Percentiles rank a stretch among this genome's conserved stretches.
Evolutionary conservation across 345 rosid species (phyloP).

Genomic region (Euphorbia lathyris): DNA sequence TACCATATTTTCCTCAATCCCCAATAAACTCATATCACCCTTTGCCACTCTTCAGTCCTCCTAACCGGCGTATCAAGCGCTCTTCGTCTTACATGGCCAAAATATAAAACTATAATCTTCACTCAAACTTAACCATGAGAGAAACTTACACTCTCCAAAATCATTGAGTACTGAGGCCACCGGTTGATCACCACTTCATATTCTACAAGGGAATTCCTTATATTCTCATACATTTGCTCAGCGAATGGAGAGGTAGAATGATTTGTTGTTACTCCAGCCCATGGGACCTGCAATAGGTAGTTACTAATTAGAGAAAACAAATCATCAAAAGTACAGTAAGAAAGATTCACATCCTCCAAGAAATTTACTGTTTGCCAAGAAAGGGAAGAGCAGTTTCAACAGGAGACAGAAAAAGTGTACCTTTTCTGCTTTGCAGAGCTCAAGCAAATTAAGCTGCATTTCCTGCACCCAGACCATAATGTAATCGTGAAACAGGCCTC

Average conservation of each 20-base stretch:
- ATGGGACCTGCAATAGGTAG: constrained; percentile 53
- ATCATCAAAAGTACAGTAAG: not conserved
- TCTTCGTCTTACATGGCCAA: too few species aligned
- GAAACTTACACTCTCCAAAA: constrained; percentile 73
- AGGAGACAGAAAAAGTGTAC: constrained; percentile 1
- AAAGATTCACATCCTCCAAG: not conserved
- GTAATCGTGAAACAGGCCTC: constrained; percentile 29
- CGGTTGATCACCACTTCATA: constrained; percentile 86
- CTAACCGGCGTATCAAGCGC: too few species aligned
- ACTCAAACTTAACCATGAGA: not conserved
- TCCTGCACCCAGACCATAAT: constrained; percentile 38
- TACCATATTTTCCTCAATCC: too few species aligned
- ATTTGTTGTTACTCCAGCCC: constrained; percentile 82
- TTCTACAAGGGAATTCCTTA: constrained; percentile 62
- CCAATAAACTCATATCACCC: too few species aligned
- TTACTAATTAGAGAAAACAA: constrained; percentile 3
- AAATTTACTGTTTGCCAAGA: not conserved
- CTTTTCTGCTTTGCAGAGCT: constrained; percentile 33
- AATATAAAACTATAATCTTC: too few species aligned
- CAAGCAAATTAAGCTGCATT: constrained; percentile 32
- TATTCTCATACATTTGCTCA: constrained; percentile 86
- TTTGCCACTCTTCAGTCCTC: too few species aligned
- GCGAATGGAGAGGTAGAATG: constrained; percentile 93
- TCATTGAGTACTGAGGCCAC: constrained; percentile 90
- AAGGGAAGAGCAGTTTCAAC: not conserved